Evolutionary conservation across 805 yeast genomes (phyloP), one percentile per base, ranked within the genome.

Genomic region (Candida palmyrensis): DNA sequence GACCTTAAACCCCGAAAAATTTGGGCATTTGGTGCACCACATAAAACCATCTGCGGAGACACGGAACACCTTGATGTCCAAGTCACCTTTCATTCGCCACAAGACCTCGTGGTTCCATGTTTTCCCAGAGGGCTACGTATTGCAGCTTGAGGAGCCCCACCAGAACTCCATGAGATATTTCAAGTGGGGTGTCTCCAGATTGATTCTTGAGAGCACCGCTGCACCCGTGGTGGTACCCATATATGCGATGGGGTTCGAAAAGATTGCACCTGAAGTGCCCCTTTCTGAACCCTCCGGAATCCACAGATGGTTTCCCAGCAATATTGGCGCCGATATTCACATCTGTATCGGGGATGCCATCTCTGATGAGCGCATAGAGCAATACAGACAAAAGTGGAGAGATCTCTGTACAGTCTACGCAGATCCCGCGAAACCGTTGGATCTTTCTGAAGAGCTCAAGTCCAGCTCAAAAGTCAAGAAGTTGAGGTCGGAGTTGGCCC

Each of bases 61-160:
- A 9, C 51, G 59, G 16, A 51, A 47, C 31, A 43, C 57, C 2
- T 45, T 66, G 29, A 53, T 59, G 63, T 43, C 56, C 7, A 50
- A 45, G 31, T 46, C 67, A 1, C 90, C 90, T 2, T 65, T 82
- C 21, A 60, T 75, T 18, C 62, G 89, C 36, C 57, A 68, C 11
- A 75, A 73, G 38, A 81, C 92, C 1, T 77, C 86, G 0, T 90
- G 97, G 97, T 75, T 92, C 38, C 97, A 90, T 53, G 77, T 88
- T 3, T 90, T 86, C 57, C 98, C 98, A 0, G 98, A 90, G 55
- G 96, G 95, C 0, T 86, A 81, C 53, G 97, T 90, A 4, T 73
- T 90, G 33, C 98, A 92, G 55, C 55, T 85, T 30, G 71, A 79
- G 39, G 79, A 81, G 22, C 96, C 96, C 0, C 78, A 76, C 51